These are phyloP conservation scores for Acanthamoeba quina DNA, from an alignment of 208 protist genomes.

Conservation along the genomic window DNA sequence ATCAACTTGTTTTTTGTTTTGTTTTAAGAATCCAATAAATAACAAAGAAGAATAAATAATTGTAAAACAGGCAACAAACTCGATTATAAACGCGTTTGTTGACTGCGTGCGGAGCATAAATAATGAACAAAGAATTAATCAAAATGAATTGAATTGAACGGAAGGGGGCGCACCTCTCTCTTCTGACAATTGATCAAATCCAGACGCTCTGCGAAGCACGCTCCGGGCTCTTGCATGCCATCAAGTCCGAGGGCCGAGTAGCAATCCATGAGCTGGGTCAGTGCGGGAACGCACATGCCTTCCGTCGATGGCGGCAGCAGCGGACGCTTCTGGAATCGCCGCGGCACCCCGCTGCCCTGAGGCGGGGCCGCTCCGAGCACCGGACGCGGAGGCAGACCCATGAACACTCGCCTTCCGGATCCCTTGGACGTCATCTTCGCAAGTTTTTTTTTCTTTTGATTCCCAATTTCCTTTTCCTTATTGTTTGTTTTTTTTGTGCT, in stretches of 20 bases:
- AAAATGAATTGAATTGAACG: not conserved
- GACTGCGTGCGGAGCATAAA: not conserved
- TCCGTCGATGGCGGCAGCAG: constrained; percentile 9
- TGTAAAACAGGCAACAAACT: too few relatives aligned
- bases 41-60: not conserved
- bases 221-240: constrained; percentile 40
- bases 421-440: not conserved
- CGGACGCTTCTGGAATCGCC: constrained; percentile 35
- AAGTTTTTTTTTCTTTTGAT: not conserved
- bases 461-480: not conserved
- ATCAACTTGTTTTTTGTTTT: not conserved
- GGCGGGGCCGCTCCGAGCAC: constrained; percentile 32
- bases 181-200: constrained; percentile 53
- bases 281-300: constrained; percentile 7
- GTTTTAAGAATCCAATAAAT: not conserved
- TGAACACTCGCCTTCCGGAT: not conserved
- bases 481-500: not conserved
- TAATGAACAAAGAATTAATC: not conserved
- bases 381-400: constrained; percentile 12
- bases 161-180: not conserved
- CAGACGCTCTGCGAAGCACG: constrained; percentile 27
- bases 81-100: too few relatives aligned
- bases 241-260: constrained; percentile 37
- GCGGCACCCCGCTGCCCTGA: not conserved
- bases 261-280: constrained; percentile 22